Evolutionary conservation across 306 rosid genomes (phyloP), one percentile per base, ranked within the genome.

Genomic region (Nissolia schottii): DNA sequence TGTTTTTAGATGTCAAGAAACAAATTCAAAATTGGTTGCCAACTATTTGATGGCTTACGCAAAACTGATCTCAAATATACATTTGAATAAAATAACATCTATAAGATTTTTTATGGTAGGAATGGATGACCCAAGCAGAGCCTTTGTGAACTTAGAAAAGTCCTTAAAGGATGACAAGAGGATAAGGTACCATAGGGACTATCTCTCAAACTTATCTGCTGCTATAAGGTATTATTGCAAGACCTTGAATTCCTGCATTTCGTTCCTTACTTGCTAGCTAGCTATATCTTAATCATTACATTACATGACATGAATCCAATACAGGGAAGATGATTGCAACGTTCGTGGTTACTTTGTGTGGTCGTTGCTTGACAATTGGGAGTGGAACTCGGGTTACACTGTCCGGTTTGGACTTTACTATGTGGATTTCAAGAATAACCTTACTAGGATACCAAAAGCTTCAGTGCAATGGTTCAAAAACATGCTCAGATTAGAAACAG

Each of bases 351-450:
- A 93, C 81, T 93, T 87, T 58, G 96, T 86, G 62, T 93, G 98
- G 98, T 91, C 98, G 23, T 80, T 93, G 80, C 96, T 93, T 28
- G 98, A 93, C 76, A 93, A 90, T 70, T 93, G 98, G 98, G 94
- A 93, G 68, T 93, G 98, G 97, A 93, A 93, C 80, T 13, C 81
- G 86, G 98, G 98, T 25, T 93, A 84, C 49, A 87, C 89, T 5
- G 92, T 86, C n/a, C 84, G 97, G 4, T 93, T 93, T 45, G 98
- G 96, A 7, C 97, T 93, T 37, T 93, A 89, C 78, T 93, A 84
- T 48, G 96, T 91, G 23, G 97, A 91, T 77, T 93, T 82, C 86
- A 86, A 77, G 79, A 87, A 85, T 49, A 93, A 93, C 60, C 98
- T 93, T 22, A 91, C 96, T 10, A 86, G 97, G 80, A 86, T 91